These are phyloP conservation scores for Plasmodium coatneyi DNA, from an alignment of 169 alveolate genomes.

Conservation along the genomic window DNA sequence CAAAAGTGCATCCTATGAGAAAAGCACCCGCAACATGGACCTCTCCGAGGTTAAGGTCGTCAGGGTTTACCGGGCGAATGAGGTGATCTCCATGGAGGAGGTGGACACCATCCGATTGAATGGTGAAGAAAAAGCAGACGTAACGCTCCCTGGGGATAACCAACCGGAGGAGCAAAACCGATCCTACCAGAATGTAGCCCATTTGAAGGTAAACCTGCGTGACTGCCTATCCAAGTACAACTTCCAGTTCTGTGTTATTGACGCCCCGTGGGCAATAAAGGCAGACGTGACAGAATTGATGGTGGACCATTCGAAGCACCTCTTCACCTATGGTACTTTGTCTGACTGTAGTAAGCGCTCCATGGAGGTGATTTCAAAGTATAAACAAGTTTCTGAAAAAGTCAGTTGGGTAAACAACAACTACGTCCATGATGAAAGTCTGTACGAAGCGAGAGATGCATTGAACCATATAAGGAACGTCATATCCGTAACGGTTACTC, in stretches of 20 bases:
- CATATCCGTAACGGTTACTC: slow-evolving; percentile 36
- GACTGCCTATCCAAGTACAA: slow-evolving; percentile 9
- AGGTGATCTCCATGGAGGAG: slow-evolving; percentile 1
- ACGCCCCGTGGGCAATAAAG: slow-evolving; percentile 58
- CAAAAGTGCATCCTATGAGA: slow-evolving; percentile 14
- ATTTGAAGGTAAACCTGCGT: slow-evolving; percentile 12
- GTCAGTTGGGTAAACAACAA: slow-evolving; percentile 67
- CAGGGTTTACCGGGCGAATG: slow-evolving; percentile 13
- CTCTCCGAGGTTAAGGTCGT: slow-evolving; percentile 10
- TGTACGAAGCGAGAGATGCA: slow-evolving; percentile 40
- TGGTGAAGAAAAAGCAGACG: neutral
- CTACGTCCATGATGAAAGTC: slow-evolving; percentile 59
- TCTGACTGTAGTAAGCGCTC: slow-evolving; percentile 20
- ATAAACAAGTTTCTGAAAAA: slow-evolving; percentile 17
- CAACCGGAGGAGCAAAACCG: neutral
- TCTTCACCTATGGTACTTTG: slow-evolving; percentile 65
- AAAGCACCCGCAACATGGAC: neutral
- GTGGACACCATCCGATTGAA: neutral
- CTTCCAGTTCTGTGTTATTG: slow-evolving; percentile 61
- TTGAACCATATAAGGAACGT: slow-evolving; percentile 27
- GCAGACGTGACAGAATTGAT: slow-evolving; percentile 25
- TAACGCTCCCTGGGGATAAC: neutral
- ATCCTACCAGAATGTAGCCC: slow-evolving; percentile 3
- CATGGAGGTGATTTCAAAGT: slow-evolving; percentile 24
- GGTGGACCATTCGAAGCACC: slow-evolving; percentile 19